Evolutionary conservation across 176 grass and related monocot species (phyloP), one percentile per base, ranked within the genome.

Genomic region (Triticum dicoccoides): DNA sequence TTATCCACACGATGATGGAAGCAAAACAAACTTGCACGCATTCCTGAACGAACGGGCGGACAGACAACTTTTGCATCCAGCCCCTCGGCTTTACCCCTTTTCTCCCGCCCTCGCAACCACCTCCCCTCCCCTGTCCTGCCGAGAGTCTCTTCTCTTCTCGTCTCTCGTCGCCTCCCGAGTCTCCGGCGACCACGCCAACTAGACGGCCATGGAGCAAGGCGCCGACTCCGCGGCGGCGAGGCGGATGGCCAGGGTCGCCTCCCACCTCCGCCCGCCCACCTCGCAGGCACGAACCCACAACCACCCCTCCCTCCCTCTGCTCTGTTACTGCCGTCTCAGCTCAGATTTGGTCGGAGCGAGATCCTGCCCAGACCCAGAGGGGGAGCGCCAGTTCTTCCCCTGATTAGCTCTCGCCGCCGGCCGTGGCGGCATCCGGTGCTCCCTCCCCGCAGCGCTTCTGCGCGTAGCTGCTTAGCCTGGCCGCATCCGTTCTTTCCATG

Each of bases 191-290:
- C 15, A 7, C 51, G 51, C 51, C 15, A 18, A 2, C 51, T 35
- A 35, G 34, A 2, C 51, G 51, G 15, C 47, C 73, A 95, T 93
- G 88, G 82, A 90, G 71, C 79, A 67, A 61, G 29, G 38, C 58
- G 67, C 32, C 68, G 64, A 21, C 37, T 61, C 47, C 15, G 56
- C 78, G 58, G 89, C 89, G 11, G 82, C 84, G 14, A 90, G 85
- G 84, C 87, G 92, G 61, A 91, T 97, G 81, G 90, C 87, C 1
- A 79, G 79, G 82, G 27, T 97, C 63, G 87, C 92, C 5, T 76
- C 89, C 24, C 95, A 97, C 85, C 92, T 97, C 4, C 79, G 65
- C 25, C 89, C 84, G 47, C 69, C 71, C 58, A 23, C 73, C 33
- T 77, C 79, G 10, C 91, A 91, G 95, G 95, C 41, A 73, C 32